Conservation (phyloP, 1,284 basidiomycete species). For the Ganoderma leucocontextum region DNA sequence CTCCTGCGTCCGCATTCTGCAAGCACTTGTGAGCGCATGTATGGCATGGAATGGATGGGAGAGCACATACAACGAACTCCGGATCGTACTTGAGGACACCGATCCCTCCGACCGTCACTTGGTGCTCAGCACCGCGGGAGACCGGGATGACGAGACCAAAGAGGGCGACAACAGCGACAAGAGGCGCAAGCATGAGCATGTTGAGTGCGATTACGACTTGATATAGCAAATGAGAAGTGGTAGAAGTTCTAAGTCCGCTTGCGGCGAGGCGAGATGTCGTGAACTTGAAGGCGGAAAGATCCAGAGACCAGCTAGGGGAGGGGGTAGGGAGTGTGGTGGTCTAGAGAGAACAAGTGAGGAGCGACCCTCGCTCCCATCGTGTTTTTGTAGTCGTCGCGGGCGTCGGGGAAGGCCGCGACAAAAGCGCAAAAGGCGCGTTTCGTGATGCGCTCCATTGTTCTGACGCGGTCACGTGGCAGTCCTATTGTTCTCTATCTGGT, state of each 20-base stretch:
- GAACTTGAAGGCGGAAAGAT: conserved; percentile 6
- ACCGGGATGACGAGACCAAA: conserved; percentile 38
- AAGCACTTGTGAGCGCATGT: not conserved
- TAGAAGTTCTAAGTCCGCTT: not conserved
- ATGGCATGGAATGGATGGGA: not conserved
- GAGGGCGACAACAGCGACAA: conserved; percentile 34
- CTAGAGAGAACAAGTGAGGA: conserved; percentile 12
- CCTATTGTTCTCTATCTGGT: conserved; percentile 28
- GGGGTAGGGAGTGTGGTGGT: conserved; percentile 16
- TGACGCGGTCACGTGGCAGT: conserved; percentile 30
- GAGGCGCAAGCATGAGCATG: conserved; percentile 19
- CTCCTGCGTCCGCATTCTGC: conserved; percentile 57
- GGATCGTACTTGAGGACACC: conserved; percentile 55
- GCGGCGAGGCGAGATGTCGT: conserved; percentile 12
- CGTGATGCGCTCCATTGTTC: conserved; percentile 23
- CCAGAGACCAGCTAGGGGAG: conserved; percentile 15
- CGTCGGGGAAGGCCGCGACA: conserved; percentile 23
- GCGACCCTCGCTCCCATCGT: conserved; percentile 6
- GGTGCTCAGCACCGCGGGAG: conserved; percentile 47
- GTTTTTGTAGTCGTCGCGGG: conserved; percentile 18
- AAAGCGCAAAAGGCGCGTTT: conserved; percentile 25
- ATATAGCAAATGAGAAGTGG: conserved; percentile 1
- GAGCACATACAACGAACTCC: conserved; percentile 52
- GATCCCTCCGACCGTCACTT: conserved; percentile 63
- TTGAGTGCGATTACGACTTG: not conserved